These are phyloP conservation scores for Spinacia oleracea DNA, from an alignment of 179 eudicot species.

Conservation along the genomic window DNA sequence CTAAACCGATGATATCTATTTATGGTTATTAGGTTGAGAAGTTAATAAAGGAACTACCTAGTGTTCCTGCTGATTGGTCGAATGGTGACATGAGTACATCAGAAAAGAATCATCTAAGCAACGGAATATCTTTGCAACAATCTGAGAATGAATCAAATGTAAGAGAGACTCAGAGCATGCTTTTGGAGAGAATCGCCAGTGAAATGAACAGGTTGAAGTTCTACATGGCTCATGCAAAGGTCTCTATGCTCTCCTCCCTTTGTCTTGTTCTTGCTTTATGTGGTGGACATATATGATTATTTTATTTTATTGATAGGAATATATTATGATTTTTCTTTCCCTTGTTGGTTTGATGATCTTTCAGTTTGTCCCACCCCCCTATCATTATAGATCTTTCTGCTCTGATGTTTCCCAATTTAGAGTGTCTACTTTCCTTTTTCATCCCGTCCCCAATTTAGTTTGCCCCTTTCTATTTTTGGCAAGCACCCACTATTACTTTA, in stretches of 20 bases:
- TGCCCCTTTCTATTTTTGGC: no score
- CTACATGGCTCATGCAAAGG: constrained; percentile 92
- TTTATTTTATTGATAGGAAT: background rate
- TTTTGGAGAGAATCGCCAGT: constrained; percentile 96
- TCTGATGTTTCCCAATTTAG: background rate
- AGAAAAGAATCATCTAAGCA: constrained; percentile 58
- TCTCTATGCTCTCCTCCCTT: constrained; percentile 51
- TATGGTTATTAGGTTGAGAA: constrained; percentile 74
- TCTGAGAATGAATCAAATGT: constrained; percentile 72
- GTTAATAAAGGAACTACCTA: constrained; percentile 89
- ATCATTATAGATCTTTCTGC: background rate
- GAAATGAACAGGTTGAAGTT: constrained; percentile 99
- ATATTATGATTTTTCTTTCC: background rate
- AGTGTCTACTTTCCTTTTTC: no score
- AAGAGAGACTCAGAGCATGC: constrained; percentile 99
- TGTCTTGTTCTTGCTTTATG: constrained; percentile 11
- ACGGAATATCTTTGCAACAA: constrained; percentile 64
- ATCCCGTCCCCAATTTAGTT: no score
- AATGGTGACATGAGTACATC: constrained; percentile 44
- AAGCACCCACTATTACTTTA: no score
- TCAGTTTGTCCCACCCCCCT: background rate
- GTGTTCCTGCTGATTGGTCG: constrained; percentile 86
- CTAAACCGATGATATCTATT: constrained; percentile 10
- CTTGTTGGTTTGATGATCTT: background rate
- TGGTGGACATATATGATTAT: background rate